Percentiles rank a stretch among this genome's conserved stretches.
Evolutionary conservation across 768 basidiomycete species (phyloP).

Genomic region (Mycena galericulata): DNA sequence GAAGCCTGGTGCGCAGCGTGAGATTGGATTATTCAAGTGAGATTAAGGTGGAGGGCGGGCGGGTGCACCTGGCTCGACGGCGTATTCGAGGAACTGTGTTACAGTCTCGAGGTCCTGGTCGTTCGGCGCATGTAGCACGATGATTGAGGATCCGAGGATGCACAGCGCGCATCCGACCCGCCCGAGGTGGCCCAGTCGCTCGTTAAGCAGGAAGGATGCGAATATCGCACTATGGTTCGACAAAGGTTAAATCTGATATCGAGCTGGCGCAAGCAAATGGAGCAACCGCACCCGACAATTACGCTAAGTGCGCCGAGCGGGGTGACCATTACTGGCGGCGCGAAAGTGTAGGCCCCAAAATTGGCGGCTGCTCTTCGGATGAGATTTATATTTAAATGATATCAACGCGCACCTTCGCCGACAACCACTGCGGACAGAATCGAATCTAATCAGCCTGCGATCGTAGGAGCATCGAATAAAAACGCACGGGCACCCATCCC

Average conservation of each 20-base stretch:
- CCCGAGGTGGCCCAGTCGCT: conserved; percentile 94
- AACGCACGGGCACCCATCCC: conserved; percentile 90
- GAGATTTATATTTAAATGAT: background rate
- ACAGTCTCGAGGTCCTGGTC: conserved; percentile 94
- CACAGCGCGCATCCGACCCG: conserved; percentile 87
- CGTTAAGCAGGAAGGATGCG: conserved; percentile 91
- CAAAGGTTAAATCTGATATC: no score
- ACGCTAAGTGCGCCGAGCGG: conserved; percentile 96
- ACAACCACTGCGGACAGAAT: conserved; percentile 76
- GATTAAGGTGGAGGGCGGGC: background rate
- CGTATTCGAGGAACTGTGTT: conserved; percentile 92
- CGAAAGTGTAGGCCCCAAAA: conserved; percentile 97
- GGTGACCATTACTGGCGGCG: conserved; percentile 96
- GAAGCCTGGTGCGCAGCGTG: conserved; percentile 78
- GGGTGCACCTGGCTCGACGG: conserved; percentile 86
- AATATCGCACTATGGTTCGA: no score
- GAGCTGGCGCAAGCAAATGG: no score
- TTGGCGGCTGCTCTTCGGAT: conserved; percentile 76
- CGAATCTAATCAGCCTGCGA: background rate
- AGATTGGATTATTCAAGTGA: background rate
- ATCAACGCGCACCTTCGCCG: conserved; percentile 85
- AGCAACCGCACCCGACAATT: conserved; percentile 96
- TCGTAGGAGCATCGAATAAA: background rate
- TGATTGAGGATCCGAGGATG: conserved; percentile 89
- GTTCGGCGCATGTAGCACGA: conserved; percentile 95